Conservation (phyloP, 164 flowering plant genomes). For the Santalum album region DNA sequence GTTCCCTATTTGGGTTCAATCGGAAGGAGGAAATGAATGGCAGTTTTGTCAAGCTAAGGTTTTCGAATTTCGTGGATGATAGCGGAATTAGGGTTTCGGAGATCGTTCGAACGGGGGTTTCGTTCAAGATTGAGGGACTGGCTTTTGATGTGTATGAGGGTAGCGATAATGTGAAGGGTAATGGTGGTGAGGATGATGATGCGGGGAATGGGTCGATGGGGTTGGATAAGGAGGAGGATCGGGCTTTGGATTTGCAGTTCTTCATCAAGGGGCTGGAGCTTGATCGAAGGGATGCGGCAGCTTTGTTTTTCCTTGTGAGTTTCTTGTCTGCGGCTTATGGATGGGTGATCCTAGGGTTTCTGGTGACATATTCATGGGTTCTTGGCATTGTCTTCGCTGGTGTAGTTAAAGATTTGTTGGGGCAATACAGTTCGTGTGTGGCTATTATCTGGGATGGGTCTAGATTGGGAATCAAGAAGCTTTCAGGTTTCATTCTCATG, state of each 20-base stretch:
- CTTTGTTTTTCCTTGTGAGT: constrained; percentile 59
- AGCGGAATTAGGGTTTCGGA: constrained; percentile 25
- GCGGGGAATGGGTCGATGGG: constrained; percentile 6
- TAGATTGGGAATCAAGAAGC: constrained; percentile 54
- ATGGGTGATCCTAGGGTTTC: constrained; percentile 81
- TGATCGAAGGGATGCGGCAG: constrained; percentile 55
- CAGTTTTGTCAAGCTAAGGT: constrained; percentile 19
- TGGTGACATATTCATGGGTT: constrained; percentile 68
- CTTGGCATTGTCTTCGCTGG: constrained; percentile 58
- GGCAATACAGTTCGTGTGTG: constrained; percentile 33
- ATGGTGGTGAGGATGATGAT: constrained; percentile 9
- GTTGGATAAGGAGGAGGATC: constrained; percentile 15
- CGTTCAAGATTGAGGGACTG: constrained; percentile 9
- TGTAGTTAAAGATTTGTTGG: constrained; percentile 52
- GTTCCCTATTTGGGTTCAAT: constrained; percentile 24
- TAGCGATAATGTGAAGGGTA: constrained; percentile 6
- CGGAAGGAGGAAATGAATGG: constrained; percentile 15
- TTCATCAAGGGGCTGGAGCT: constrained; percentile 54
- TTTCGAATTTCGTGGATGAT: constrained; percentile 26
- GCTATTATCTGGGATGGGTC: constrained; percentile 59
- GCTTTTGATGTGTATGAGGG: background rate
- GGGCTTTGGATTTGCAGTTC: constrained; percentile 33
- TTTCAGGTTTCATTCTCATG: constrained; percentile 77
- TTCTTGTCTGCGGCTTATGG: constrained; percentile 72
- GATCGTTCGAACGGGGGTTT: constrained; percentile 21